Percentiles rank a stretch among this genome's conserved stretches.
These are phyloP conservation scores for Fraxinus paxiana DNA, from an alignment of 305 asterid genomes.

Conservation along the genomic window DNA sequence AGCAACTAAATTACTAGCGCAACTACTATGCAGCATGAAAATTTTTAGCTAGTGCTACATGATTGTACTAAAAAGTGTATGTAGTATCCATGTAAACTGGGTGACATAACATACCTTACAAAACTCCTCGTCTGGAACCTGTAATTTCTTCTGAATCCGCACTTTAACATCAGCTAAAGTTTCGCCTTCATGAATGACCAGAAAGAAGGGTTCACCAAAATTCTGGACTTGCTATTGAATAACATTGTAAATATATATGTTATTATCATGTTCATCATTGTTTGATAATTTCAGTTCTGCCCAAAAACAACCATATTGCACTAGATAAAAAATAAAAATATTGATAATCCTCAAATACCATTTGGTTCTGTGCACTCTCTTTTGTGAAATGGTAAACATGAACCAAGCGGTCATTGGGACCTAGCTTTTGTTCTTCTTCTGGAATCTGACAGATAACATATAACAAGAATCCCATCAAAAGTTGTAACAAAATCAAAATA, in stretches of 20 bases:
- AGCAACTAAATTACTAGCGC: not conserved
- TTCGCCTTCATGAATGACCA: constrained; percentile 66
- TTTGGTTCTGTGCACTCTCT: constrained; percentile 61
- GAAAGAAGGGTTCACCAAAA: constrained; percentile 70
- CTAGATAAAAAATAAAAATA: not conserved
- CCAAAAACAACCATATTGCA: constrained; percentile 1
- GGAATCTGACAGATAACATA: constrained; percentile 46
- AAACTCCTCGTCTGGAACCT: constrained; percentile 63
- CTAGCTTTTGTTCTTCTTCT: constrained; percentile 70
- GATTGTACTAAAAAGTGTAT: not conserved
- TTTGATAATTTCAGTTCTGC: not conserved
- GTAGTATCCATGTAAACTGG: not conserved
- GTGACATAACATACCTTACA: constrained; percentile 38
- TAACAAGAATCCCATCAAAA: constrained; percentile 6
- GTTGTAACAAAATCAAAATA: constrained; percentile 1
- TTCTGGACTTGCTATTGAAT: constrained; percentile 55
- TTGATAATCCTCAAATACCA: constrained; percentile 36
- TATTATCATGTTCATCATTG: not conserved
- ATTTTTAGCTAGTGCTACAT: constrained; percentile 2
- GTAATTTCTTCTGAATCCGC: constrained; percentile 65
- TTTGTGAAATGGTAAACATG: constrained; percentile 70
- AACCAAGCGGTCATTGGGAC: constrained; percentile 57
- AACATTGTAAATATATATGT: not conserved
- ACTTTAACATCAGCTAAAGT: constrained; percentile 55
- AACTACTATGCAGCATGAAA: not conserved